Conservation (phyloP, 495 filamentous ascomycete species). For the Aspergillus sparsus region DNA sequence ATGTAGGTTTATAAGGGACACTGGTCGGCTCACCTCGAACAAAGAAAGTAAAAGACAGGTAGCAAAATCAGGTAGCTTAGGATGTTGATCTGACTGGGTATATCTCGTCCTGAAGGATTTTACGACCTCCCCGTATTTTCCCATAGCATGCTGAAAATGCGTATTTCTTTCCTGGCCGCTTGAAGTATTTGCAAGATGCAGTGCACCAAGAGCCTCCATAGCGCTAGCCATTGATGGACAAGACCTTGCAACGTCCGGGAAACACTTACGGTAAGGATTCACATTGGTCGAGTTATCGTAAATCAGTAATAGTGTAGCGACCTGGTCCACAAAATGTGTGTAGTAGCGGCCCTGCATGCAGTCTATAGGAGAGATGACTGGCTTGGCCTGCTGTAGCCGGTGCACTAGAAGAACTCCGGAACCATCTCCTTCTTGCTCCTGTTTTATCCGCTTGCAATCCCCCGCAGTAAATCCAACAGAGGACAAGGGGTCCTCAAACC, state of each 20-base stretch:
- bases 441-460: constrained; percentile 17
- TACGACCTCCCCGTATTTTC: constrained; percentile 43
- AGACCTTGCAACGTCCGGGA: constrained; percentile 40
- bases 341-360: constrained; percentile 39
- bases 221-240: constrained; percentile 43
- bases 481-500: constrained; percentile 31
- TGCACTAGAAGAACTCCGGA: constrained; percentile 28
- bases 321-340: constrained; percentile 41
- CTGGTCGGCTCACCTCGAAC: constrained; percentile 36
- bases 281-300: constrained; percentile 40
- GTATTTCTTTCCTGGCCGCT: constrained; percentile 34
- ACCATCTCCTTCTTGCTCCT: constrained; percentile 21
- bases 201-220: constrained; percentile 47
- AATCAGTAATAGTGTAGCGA: constrained; percentile 42
- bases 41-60: constrained; percentile 43
- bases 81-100: constrained; percentile 29
- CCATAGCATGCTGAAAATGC: constrained; percentile 46
- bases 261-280: constrained; percentile 41
- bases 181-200: constrained; percentile 47
- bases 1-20: neutral
- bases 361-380: constrained; percentile 29
- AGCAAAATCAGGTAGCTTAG: constrained; percentile 40
- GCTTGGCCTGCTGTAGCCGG: constrained; percentile 32
- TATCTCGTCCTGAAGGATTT: constrained; percentile 38
- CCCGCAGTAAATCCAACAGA: constrained; percentile 1